Conservation (phyloP, 2,329 filamentous ascomycete species). For the Venturiaceae sp. region DNA sequence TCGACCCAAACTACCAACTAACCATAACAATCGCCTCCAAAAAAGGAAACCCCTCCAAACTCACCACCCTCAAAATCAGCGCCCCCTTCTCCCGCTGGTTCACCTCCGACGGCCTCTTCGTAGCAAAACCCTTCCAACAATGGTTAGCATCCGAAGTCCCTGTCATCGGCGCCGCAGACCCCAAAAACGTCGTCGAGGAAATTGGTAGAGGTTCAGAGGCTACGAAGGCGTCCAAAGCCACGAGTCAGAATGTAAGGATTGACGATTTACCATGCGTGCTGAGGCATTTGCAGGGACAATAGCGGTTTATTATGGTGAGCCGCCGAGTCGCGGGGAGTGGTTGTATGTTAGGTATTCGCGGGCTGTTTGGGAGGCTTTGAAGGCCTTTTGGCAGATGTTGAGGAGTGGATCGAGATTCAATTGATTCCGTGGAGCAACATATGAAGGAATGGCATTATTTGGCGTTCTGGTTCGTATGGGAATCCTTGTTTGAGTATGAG, state of each 20-base stretch:
- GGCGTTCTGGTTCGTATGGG: no score
- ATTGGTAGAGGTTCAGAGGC: conserved; percentile 5
- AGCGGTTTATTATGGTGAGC: no score
- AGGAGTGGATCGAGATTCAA: no score
- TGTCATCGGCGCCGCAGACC: conserved; percentile 55
- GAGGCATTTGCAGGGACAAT: conserved; percentile 24
- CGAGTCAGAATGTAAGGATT: conserved; percentile 1
- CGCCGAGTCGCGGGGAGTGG: no score
- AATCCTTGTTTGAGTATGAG: background rate
- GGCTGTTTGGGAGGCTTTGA: no score
- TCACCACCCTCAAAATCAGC: conserved; percentile 39
- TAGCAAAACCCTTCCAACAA: conserved; percentile 67
- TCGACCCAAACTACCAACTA: conserved; percentile 72
- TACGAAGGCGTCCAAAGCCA: background rate
- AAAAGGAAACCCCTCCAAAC: conserved; percentile 16
- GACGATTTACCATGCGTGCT: conserved; percentile 17
- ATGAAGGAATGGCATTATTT: no score
- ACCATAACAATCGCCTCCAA: conserved; percentile 45
- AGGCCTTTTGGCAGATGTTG: no score
- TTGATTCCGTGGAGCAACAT: no score
- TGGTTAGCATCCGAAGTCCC: conserved; percentile 62
- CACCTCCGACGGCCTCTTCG: conserved; percentile 60
- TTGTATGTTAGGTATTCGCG: no score
- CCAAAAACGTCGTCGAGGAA: conserved; percentile 35
- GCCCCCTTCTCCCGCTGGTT: conserved; percentile 69